A percentile compares a stretch with the other conserved stretches of the same genome.
Conservation (phyloP, 148 eudicot genomes). For the Tetragonia tetragonoides region DNA sequence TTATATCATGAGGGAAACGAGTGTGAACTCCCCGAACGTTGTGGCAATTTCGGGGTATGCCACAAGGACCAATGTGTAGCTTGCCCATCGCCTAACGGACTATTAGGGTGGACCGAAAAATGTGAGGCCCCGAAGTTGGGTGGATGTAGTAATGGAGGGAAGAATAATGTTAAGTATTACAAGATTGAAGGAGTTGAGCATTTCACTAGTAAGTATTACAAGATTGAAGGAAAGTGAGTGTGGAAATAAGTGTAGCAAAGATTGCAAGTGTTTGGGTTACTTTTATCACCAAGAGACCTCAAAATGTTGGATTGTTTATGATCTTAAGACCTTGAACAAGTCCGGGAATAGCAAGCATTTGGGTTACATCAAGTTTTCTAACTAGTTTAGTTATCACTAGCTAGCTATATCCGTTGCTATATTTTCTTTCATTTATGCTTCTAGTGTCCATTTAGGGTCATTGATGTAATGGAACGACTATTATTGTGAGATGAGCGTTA, state of each 20-base stretch:
- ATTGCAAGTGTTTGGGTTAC: slow-evolving; percentile 59
- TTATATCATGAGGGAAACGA: slow-evolving; percentile 24
- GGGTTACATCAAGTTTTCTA: too few species aligned
- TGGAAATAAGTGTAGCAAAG: slow-evolving; percentile 33
- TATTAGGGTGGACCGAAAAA: slow-evolving; percentile 43
- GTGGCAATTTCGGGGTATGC: slow-evolving; percentile 50
- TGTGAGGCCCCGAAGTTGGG: slow-evolving; percentile 28
- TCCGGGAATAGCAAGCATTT: too few species aligned
- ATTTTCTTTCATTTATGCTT: too few species aligned
- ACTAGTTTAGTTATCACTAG: too few species aligned
- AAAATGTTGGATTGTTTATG: slow-evolving; percentile 47
- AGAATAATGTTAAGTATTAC: slow-evolving; percentile 37
- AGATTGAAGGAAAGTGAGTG: slow-evolving; percentile 29
- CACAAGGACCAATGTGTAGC: slow-evolving; percentile 46
- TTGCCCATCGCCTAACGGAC: slow-evolving; percentile 44
- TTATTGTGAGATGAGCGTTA: too few species aligned
- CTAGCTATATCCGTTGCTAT: too few species aligned
- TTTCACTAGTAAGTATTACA: slow-evolving; percentile 34
- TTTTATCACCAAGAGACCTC: slow-evolving; percentile 45
- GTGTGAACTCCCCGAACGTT: slow-evolving; percentile 46
- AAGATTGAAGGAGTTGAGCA: slow-evolving; percentile 53
- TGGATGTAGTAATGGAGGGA: slow-evolving; percentile 22
- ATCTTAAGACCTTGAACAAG: too few species aligned
- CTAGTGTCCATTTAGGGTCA: too few species aligned
- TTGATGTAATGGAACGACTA: too few species aligned